Percentiles rank a stretch among this genome's conserved stretches.
Conservation (phyloP, 225 moss, liverwort and hornwort genomes). For the Anthoceros angustus region DNA sequence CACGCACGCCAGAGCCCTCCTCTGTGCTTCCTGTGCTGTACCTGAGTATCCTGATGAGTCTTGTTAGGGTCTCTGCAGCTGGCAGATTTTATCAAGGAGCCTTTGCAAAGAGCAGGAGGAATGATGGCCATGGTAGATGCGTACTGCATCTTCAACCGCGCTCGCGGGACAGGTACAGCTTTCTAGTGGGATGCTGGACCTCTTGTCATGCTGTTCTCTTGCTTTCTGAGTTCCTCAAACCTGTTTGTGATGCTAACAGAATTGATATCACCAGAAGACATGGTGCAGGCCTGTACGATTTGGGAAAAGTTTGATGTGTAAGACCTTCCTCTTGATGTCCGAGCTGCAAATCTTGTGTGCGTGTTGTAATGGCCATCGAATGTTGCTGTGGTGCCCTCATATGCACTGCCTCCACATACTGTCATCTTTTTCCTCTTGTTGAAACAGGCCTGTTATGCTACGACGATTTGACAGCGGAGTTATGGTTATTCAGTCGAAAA, state of each 20-base stretch:
- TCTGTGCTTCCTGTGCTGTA: not conserved
- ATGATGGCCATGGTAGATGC: constrained; percentile 95
- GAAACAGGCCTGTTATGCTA: constrained; percentile 64
- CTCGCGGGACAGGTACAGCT: constrained; percentile 73
- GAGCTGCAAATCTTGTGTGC: not conserved
- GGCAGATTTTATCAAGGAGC: constrained; percentile 92
- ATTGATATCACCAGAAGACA: constrained; percentile 92
- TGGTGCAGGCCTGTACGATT: constrained; percentile 81
- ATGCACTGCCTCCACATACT: constrained; percentile 8
- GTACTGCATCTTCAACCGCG: constrained; percentile 91
- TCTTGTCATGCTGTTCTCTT: not conserved
- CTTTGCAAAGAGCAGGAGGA: constrained; percentile 78
- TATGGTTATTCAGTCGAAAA: constrained; percentile 86
- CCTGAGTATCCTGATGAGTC: not conserved
- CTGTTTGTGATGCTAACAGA: constrained; percentile 21
- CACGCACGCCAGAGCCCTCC: not conserved
- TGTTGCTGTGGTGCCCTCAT: not conserved
- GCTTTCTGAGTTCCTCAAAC: not conserved
- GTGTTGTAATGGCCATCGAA: not conserved
- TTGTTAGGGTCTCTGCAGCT: constrained; percentile 38
- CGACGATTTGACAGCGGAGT: constrained; percentile 96
- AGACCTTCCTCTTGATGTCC: constrained; percentile 12
- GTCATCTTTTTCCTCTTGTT: not conserved
- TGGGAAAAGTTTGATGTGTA: constrained; percentile 91
- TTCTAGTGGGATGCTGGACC: not conserved